These are phyloP conservation scores for Moniliella sp. DNA, from an alignment of 1,284 basidiomycete genomes.

Conservation along the genomic window DNA sequence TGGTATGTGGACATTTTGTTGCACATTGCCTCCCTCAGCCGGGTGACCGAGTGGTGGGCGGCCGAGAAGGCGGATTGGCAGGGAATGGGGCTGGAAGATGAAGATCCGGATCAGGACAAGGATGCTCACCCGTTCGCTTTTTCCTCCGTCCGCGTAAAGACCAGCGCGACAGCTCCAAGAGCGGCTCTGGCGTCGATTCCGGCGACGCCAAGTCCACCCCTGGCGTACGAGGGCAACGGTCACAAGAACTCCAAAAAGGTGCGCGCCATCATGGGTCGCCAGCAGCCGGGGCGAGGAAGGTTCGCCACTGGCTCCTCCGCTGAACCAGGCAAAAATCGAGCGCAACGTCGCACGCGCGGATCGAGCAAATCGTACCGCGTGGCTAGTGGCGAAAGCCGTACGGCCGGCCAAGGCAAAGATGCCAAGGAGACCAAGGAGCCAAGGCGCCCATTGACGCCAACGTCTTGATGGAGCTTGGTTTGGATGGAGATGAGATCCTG, in stretches of 20 bases:
- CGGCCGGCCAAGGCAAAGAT: conserved; percentile 2
- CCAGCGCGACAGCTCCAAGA: background rate
- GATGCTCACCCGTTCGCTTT: conserved; percentile 34
- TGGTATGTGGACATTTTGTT: conserved; percentile 82
- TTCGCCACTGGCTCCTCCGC: too few species aligned
- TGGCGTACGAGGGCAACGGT: too few species aligned
- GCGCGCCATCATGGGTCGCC: too few species aligned
- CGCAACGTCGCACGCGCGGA: conserved; percentile 1
- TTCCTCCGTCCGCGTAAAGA: conserved; percentile 7
- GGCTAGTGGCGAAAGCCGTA: too few species aligned
- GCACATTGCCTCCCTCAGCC: conserved; percentile 81
- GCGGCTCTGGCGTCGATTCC: conserved; percentile 3
- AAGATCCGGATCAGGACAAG: conserved; percentile 52
- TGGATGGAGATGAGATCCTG: conserved; percentile 64
- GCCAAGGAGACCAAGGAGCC: conserved; percentile 2
- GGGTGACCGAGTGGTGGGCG: conserved; percentile 98
- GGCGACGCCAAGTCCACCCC: too few species aligned
- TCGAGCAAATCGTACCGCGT: conserved; percentile 6
- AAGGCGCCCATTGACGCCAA: conserved; percentile 9
- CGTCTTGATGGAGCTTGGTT: conserved; percentile 65
- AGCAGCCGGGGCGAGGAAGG: too few species aligned
- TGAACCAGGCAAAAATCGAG: too few species aligned
- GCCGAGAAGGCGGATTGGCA: conserved; percentile 96
- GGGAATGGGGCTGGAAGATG: too few species aligned
- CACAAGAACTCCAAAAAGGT: too few species aligned